Base-by-base conservation (phyloP, 306 rosid species). In the Albizia julibrissin region DNA sequence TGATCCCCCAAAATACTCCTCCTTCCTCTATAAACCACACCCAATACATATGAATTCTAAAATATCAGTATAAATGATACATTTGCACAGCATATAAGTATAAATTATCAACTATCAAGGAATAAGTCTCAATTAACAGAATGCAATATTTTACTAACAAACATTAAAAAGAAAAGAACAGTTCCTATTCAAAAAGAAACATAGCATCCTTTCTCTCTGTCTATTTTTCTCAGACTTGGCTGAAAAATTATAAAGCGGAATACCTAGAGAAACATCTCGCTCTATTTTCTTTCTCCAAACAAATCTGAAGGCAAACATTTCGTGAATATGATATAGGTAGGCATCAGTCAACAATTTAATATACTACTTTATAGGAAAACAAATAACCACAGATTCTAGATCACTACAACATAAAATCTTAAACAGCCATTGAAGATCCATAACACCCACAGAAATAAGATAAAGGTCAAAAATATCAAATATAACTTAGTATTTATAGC, bases 231-330 rank as follows among this genome's bases (percentile, higher is more conserved):
- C 99, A 31, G 97, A 79, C 76, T 95, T 95, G 47, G 88, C 86
- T n/a, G 98, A 93, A 82, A 81, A 95, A 43, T 50, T 18, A 5
- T 95, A 96, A 76, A 92, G 91, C 1, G 93, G 74, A 29, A 76
- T 91, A 12, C 99, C 97, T 4, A 93, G 93, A 37, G 88, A 0
- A 76, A 95, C 93, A 85, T 93, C 99, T 8, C 94, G 94, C 84
- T 95, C 98, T 79, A 92, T 95, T 87, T 95, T 95, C 92, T 95
- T 95, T 59, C 97, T 81, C 99, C 99, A 95, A 42, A 95, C 98
- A 92, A 93, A 95, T 81, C 99, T 95, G 81, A 43, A 85, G 21
- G 88, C 69, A 69, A 69, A 77, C 50, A 81, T 22, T 58, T 70
- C 11, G 40, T 50, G 47, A 69, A 71, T 37, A 34, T 16, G 19